phyloP scores from a whole-genome alignment of 331 rosid species.

The Pyracantha coccinea region DNA sequence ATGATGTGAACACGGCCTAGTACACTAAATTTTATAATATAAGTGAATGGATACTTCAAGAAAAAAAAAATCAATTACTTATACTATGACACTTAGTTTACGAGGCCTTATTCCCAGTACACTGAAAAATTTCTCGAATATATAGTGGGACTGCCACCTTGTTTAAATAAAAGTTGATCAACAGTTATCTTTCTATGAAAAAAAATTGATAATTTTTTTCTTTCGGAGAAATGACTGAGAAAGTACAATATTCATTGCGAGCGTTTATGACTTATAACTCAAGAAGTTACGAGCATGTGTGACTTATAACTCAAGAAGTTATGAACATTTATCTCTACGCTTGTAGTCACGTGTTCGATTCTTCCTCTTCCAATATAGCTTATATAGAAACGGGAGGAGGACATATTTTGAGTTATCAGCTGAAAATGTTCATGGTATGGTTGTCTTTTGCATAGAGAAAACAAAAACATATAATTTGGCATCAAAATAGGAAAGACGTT shows the following conservation, averaged over 20 bases:
- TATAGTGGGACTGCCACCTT: neutral
- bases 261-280: no score
- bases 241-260: neutral
- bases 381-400: no score
- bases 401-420: neutral
- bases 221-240: rapidly evolving
- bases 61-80: no score
- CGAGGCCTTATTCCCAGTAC: rapidly evolving
- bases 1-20: no score
- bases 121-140: no score
- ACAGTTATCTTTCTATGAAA: no score
- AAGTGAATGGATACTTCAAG: rapidly evolving
- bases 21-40: no score
- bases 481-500: neutral
- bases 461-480: neutral
- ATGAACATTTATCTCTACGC: neutral
- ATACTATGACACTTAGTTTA: no score
- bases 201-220: neutral
- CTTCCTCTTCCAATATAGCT: neutral
- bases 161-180: no score
- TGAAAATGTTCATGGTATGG: neutral
- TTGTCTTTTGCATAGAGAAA: neutral
- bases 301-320: no score
- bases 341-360: neutral
- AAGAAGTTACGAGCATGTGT: no score